phyloP scores from a whole-genome alignment of 2,329 filamentous ascomycete genomes.

The Clarireedia sp. region DNA sequence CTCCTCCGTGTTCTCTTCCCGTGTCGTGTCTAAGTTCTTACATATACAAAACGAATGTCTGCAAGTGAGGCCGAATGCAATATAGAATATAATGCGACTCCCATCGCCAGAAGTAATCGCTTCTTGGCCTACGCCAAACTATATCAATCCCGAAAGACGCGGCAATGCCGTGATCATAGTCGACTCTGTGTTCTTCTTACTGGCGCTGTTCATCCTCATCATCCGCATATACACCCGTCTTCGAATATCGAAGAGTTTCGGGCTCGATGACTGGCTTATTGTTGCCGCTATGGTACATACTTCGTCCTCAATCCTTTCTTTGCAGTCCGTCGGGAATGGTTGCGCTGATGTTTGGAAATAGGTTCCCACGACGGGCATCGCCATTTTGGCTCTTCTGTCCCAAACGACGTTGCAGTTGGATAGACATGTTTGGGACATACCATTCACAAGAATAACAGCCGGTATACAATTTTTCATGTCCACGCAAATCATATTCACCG shows the following conservation, averaged over 20 bases:
- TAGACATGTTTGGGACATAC: constrained; percentile 36
- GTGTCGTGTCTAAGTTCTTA: too few relatives aligned
- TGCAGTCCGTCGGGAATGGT: not conserved
- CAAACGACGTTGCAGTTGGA: constrained; percentile 31
- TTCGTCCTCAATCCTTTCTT: not conserved
- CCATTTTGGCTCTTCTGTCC: constrained; percentile 28
- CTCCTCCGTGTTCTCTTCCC: too few relatives aligned
- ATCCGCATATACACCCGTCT: constrained; percentile 41
- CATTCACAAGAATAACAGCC: constrained; percentile 22
- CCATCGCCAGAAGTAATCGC: constrained; percentile 1
- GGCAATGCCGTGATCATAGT: constrained; percentile 37
- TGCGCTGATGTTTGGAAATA: not conserved
- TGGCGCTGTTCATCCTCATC: constrained; percentile 34
- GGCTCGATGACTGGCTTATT: constrained; percentile 40
- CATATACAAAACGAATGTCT: too few relatives aligned
- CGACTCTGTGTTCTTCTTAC: constrained; percentile 31
- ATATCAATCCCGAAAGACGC: constrained; percentile 36
- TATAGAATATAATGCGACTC: constrained; percentile 1
- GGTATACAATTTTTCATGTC: constrained; percentile 31
- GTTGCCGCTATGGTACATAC: constrained; percentile 14
- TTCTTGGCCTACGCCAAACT: constrained; percentile 35
- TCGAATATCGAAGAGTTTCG: constrained; percentile 37
- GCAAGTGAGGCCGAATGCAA: too few relatives aligned
- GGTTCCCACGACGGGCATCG: constrained; percentile 31
- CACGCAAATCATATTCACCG: constrained; percentile 32